phyloP scores from a whole-genome alignment of 1,139 yeast species.

The Pichia sp. region DNA sequence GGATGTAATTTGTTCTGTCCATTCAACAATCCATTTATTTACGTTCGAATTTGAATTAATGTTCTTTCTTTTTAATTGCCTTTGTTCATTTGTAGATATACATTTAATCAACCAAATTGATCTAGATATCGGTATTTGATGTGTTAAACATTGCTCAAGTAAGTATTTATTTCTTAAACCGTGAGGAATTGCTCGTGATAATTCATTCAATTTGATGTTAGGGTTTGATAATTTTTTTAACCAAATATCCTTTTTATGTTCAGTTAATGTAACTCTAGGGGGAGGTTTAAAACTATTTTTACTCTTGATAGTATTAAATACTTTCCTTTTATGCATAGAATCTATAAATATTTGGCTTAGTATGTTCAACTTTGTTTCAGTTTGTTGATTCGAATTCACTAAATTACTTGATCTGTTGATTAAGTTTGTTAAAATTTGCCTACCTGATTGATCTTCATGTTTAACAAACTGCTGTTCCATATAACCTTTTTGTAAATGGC shows the following conservation, averaged over 20 bases:
- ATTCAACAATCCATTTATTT: constrained; percentile 68
- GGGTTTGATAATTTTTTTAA: constrained; percentile 68
- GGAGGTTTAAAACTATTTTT: constrained; percentile 66
- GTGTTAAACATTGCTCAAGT: constrained; percentile 62
- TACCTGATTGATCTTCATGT: constrained; percentile 52
- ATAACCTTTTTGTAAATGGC: constrained; percentile 53
- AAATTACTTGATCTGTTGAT: constrained; percentile 1
- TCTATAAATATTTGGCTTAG: constrained; percentile 50
- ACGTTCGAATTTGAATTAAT: constrained; percentile 33
- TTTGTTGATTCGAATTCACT: neutral
- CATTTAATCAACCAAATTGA: constrained; percentile 91
- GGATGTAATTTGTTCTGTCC: constrained; percentile 76
- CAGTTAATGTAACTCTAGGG: constrained; percentile 83
- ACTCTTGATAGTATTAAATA: constrained; percentile 52
- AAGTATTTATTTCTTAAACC: constrained; percentile 72
- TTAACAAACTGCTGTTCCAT: constrained; percentile 48
- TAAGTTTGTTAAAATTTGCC: constrained; percentile 42
- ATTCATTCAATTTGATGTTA: constrained; percentile 53
- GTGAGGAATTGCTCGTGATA: constrained; percentile 83
- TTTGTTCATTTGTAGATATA: constrained; percentile 73
- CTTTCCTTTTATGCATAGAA: constrained; percentile 60
- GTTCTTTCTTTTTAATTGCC: constrained; percentile 54
- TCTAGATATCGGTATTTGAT: constrained; percentile 63
- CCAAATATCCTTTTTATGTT: constrained; percentile 82
- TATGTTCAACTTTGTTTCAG: constrained; percentile 1